Conservation (phyloP, 495 filamentous ascomycete species). For the Terfezia boudieri region DNA sequence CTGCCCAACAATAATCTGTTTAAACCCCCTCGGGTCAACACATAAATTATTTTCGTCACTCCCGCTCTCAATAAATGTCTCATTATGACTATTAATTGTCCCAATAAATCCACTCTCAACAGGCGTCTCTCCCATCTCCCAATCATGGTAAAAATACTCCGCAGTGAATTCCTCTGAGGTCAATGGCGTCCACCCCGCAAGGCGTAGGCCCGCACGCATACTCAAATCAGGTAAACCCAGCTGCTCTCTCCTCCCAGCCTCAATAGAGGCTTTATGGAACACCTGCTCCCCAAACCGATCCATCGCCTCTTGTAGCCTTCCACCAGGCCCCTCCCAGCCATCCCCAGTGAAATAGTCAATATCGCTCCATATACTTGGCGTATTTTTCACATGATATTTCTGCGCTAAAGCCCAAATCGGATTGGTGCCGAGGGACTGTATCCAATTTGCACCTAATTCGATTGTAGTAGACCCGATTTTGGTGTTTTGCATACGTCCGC, state of each 20-base stretch:
- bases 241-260: conserved; percentile 28
- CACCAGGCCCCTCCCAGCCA: conserved; percentile 22
- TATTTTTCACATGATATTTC: conserved; percentile 39
- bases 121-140: conserved; percentile 21
- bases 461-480: conserved; percentile 35
- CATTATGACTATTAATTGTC: conserved; percentile 21
- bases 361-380: conserved; percentile 32
- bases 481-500: conserved; percentile 24
- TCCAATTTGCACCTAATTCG: conserved; percentile 53
- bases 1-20: conserved; percentile 35
- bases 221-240: conserved; percentile 42
- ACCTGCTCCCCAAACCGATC: conserved; percentile 8
- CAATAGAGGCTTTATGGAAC: conserved; percentile 3
- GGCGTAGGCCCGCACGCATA: conserved; percentile 33
- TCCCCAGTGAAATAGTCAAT: conserved; percentile 37
- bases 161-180: conserved; percentile 24
- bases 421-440: conserved; percentile 48
- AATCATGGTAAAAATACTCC: conserved; percentile 19
- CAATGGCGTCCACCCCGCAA: conserved; percentile 43
- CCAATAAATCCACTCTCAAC: conserved; percentile 22
- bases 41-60: conserved; percentile 43
- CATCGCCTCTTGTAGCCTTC: conserved; percentile 6
- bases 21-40: conserved; percentile 45
- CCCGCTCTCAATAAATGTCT: conserved; percentile 23
- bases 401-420: conserved; percentile 48